These are phyloP conservation scores for Adansonia digitata DNA, from an alignment of 345 rosid species.

Conservation along the genomic window DNA sequence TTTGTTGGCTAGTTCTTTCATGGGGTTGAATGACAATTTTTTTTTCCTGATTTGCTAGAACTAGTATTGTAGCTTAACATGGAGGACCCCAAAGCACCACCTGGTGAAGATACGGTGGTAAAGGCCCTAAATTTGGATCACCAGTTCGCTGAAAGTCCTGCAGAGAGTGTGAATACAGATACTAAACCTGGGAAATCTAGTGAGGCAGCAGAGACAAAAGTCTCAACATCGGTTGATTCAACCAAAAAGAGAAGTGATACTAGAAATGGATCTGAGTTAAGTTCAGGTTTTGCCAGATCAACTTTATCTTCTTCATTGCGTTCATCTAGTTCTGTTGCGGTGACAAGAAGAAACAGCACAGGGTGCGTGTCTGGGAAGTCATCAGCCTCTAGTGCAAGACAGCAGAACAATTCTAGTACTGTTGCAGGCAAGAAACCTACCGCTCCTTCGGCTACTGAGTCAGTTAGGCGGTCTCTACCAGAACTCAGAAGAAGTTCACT, in stretches of 20 bases:
- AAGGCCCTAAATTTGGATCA: conserved; percentile 30
- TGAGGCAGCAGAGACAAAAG: conserved; percentile 34
- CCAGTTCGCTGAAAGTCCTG: conserved; percentile 31
- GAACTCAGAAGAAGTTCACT: conserved; percentile 71
- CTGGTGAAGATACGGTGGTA: conserved; percentile 31
- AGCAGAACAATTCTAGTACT: conserved; percentile 24
- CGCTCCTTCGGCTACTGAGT: conserved; percentile 38
- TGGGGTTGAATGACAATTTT: conserved; percentile 24
- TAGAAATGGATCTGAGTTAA: conserved; percentile 27
- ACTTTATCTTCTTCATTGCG: conserved; percentile 39
- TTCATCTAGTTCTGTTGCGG: conserved; percentile 45
- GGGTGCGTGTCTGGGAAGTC: conserved; percentile 72
- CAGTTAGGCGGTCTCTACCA: conserved; percentile 72
- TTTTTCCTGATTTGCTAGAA: conserved; percentile 14
- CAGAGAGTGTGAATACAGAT: conserved; percentile 35
- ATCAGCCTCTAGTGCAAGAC: conserved; percentile 23
- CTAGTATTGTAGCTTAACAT: conserved; percentile 29
- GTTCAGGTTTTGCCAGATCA: conserved; percentile 41
- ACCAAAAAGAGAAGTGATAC: conserved; percentile 51
- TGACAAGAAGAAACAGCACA: conserved; percentile 70
- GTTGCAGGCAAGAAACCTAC: conserved; percentile 38
- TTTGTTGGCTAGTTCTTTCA: conserved; percentile 15
- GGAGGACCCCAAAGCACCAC: conserved; percentile 51
- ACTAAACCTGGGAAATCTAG: conserved; percentile 31
- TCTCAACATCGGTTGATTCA: conserved; percentile 40